These are phyloP conservation scores for Paracoccidioides brasiliensis DNA, from an alignment of 2,329 filamentous ascomycete genomes.

Conservation along the genomic window DNA sequence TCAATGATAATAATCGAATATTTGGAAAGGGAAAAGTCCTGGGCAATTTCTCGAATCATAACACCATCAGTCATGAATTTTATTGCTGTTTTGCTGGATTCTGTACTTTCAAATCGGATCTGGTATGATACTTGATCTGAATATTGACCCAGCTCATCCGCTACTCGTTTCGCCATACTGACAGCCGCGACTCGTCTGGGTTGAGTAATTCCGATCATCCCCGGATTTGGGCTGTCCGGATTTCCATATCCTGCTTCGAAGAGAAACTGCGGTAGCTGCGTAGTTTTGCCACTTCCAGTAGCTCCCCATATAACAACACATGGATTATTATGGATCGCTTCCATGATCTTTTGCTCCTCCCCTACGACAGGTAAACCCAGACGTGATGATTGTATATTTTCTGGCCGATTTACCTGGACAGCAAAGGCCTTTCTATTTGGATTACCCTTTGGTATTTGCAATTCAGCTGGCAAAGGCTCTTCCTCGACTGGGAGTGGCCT, in stretches of 20 bases:
- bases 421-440: conserved; percentile 59
- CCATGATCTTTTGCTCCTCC: conserved; percentile 96
- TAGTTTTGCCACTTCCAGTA: conserved; percentile 95
- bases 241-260: conserved; percentile 88
- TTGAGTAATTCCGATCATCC: conserved; percentile 91
- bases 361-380: conserved; percentile 77
- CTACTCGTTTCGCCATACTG: conserved; percentile 89
- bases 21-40: conserved; percentile 75
- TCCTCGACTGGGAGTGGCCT: conserved; percentile 25
- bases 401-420: conserved; percentile 54
- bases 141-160: conserved; percentile 66
- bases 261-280: conserved; percentile 90
- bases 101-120: conserved; percentile 85
- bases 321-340: conserved; percentile 84
- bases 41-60: conserved; percentile 74
- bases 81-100: conserved; percentile 66
- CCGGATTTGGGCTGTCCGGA: conserved; percentile 62
- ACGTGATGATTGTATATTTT: conserved; percentile 65
- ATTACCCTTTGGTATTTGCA: conserved; percentile 27
- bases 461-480: conserved; percentile 28
- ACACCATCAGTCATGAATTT: conserved; percentile 99
- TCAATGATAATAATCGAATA: conserved; percentile 94
- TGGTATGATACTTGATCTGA: conserved; percentile 76
- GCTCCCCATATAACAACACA: conserved; percentile 86
- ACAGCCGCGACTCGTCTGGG: conserved; percentile 89